phyloP scores from a whole-genome alignment of 306 rosid genomes.

The Purshia tridentata region DNA sequence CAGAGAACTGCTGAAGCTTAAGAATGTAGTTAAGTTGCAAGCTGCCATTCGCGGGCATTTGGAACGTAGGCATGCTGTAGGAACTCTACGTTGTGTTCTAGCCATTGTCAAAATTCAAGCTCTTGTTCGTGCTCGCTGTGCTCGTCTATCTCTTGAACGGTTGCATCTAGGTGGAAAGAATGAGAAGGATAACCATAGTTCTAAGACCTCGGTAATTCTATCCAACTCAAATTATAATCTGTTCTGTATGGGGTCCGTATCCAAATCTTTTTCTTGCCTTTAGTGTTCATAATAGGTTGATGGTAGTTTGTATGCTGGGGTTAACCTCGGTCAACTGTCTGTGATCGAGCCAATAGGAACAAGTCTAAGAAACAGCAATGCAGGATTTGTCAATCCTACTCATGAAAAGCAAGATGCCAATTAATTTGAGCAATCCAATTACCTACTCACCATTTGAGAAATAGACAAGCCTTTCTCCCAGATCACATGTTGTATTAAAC shows the following conservation, averaged over 20 bases:
- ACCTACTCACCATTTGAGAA: background rate
- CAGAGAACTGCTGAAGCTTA: conserved; percentile 44
- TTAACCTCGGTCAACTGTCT: background rate
- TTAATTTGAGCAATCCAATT: background rate
- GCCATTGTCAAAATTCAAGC: conserved; percentile 84
- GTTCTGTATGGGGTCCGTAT: background rate
- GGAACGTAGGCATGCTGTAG: conserved; percentile 86
- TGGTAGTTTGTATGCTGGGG: background rate
- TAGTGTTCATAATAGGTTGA: background rate
- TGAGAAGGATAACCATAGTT: conserved; percentile 23
- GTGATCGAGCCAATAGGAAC: conserved; percentile 1
- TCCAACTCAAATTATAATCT: conserved; percentile 16
- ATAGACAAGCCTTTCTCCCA: background rate
- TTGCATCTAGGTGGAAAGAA: conserved; percentile 26
- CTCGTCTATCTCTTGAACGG: conserved; percentile 29
- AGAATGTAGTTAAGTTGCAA: conserved; percentile 79
- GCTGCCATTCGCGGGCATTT: conserved; percentile 93
- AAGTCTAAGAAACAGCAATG: background rate
- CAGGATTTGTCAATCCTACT: background rate
- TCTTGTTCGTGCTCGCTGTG: conserved; percentile 75
- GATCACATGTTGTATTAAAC: background rate
- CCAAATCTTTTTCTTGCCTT: background rate
- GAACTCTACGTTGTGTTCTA: conserved; percentile 87
- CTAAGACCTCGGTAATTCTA: conserved; percentile 46
- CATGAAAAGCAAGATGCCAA: background rate